Base-by-base conservation (phyloP, 1,284 basidiomycete species). In the Ceratobasidium sp. region DNA sequence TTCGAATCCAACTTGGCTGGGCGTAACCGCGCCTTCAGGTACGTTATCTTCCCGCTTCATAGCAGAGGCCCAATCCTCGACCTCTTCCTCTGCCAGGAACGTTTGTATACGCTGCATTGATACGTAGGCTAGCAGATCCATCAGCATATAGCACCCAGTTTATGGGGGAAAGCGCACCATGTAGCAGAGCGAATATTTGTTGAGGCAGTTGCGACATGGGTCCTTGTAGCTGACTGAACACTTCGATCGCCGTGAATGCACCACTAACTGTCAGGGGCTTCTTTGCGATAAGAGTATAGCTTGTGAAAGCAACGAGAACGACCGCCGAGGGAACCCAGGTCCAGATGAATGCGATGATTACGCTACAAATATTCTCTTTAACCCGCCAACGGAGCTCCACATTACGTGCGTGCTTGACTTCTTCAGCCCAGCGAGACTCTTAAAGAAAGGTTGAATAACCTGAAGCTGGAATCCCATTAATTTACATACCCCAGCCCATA, bases 251-350 rank as follows among this genome's bases (percentile, higher is more conserved):
- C 0, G 88, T 89, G 78, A 91, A 91, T 0, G 89, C 89, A 74
- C 88, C 89, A 1, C 88, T 86, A 3, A 91, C 89, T 0, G 88
- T 90, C 36, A 90, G 79, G 10, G 80, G 82, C 75, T 89, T 78
- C 34, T 83, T 82, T 1, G 87, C 88, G 43, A 90, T 80, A 32
- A 89, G 79, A 0, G 89, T 90, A 75, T 89, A 91, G 76, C 85
- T 89, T 48, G 88, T 79, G 77, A 90, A 90, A 0, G 88, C 84
- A 6, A 83, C 81, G 1, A 90, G 81, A 14, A 88, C 87, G 4
- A 87, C 89, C 0, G 88, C 88, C 18, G 88, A 89, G 18, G 89
- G 89, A 74, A 90, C 86, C 88, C 89, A 90, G 30, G 84, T 86
- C 89, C 88, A 89, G 72, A 23, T 55, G 59, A 60, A 70, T 14